These are phyloP conservation scores for Isabelozyma pseudorhagii DNA, from an alignment of 805 yeast species.

Conservation along the genomic window DNA sequence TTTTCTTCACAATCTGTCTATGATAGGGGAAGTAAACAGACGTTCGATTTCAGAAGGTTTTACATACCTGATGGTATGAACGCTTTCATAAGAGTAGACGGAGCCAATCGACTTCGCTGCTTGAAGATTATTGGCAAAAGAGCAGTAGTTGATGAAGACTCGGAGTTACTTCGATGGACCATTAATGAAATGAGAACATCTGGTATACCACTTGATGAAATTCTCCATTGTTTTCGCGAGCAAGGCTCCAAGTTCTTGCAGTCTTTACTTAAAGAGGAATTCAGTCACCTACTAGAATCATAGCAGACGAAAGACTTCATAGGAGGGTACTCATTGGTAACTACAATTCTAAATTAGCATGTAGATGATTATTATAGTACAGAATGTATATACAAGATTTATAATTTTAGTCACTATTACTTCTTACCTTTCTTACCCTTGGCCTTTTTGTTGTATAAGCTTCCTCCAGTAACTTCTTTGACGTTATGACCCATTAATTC, in stretches of 20 bases:
- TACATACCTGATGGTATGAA: constrained; percentile 16
- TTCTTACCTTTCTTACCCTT: constrained; percentile 40
- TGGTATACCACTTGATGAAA: constrained; percentile 21
- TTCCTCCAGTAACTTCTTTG: constrained; percentile 56
- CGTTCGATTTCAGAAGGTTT: constrained; percentile 14
- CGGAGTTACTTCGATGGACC: constrained; percentile 22
- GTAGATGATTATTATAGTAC: background rate
- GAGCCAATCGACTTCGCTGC: constrained; percentile 12
- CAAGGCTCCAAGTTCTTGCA: background rate
- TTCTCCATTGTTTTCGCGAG: constrained; percentile 2
- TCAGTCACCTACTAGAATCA: no score
- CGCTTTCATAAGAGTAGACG: constrained; percentile 11
- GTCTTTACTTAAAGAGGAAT: background rate
- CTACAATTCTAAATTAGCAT: background rate
- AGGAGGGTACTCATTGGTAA: background rate
- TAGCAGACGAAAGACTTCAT: background rate
- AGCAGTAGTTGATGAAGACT: constrained; percentile 22
- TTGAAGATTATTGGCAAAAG: constrained; percentile 17
- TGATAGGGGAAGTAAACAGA: background rate
- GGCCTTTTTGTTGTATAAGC: constrained; percentile 45
- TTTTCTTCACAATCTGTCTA: constrained; percentile 2
- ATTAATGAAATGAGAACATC: constrained; percentile 24
- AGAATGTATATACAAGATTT: constrained; percentile 3
- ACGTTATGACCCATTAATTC: constrained; percentile 59
- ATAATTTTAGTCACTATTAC: constrained; percentile 6